Evolutionary conservation across 352 stramenopile species (phyloP), one percentile per base, ranked within the genome.

Genomic region (Globisporangium canariense): DNA sequence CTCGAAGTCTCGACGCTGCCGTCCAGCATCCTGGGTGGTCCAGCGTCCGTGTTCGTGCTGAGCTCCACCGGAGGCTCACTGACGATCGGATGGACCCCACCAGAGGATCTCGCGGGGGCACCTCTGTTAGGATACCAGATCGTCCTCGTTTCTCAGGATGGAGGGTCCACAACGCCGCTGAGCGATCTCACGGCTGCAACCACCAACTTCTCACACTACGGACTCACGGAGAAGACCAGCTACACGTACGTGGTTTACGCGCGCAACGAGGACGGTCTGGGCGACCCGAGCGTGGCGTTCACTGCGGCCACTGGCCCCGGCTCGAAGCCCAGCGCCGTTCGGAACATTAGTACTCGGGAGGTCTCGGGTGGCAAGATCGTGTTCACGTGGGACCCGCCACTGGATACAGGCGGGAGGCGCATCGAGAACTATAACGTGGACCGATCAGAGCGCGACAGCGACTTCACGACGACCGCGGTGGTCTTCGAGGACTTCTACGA

Each of bases 31-130:
- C 46, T 90, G 1, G 47, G 43, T 0, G 28, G 70, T 2, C 79
- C 79, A 51, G 66, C 60, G 3, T 58, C 73, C 0, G 54, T 68
- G 18, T 67, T 60, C 36, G 22, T 65, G 5, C 7, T 77, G 6
- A 62, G 32, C 4, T 38, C 11, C 43, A 86, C 81, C 0, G 81
- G 81, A 20, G 81, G 79, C 10, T 65, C 68, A 7, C 71, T 88
- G 36, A 74, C 60, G 7, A 67, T 90, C 52, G 70, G 65, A 4
- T 90, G 81, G 81, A 68, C 53, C 10, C 25, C 36, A 20, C 81
- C 81, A 2, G 65, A 77, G 20, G 81, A 90, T 11, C 54, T 88
- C 2, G 81, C 81, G n/a, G 79, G 77, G 7, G 36, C 87, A 20
- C 56, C 58, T 7, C 59, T 89, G 2, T 8, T 65, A n/a, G 75